Conservation (phyloP, 2,329 filamentous ascomycete genomes). For the Rugonectria rugulosa region DNA sequence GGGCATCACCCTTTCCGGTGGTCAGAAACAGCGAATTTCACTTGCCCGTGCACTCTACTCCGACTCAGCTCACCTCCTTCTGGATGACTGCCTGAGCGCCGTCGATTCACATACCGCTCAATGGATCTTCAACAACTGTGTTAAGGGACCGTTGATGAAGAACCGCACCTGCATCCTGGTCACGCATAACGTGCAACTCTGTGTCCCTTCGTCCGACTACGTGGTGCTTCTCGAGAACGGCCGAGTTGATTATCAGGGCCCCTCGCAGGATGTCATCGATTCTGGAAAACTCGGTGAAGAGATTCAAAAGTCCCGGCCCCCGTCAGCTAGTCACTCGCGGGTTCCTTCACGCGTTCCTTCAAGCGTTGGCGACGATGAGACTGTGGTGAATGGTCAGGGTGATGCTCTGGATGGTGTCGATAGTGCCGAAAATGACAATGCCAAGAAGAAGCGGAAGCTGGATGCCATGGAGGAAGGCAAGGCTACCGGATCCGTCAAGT, state of each 20-base stretch:
- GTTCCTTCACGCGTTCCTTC: conserved; percentile 82
- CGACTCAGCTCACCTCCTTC: conserved; percentile 85
- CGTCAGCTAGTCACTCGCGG: conserved; percentile 74
- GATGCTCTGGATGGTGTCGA: conserved; percentile 55
- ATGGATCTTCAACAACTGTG: conserved; percentile 95
- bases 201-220: conserved; percentile 79
- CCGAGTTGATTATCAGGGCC: conserved; percentile 77
- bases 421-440: conserved; percentile 53
- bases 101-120: conserved; percentile 98
- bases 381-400: conserved; percentile 59
- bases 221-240: conserved; percentile 91
- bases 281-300: conserved; percentile 93
- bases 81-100: conserved; percentile 95
- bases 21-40: conserved; percentile 97
- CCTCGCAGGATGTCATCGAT: conserved; percentile 77
- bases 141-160: conserved; percentile 88
- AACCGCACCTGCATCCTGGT: conserved; percentile 92
- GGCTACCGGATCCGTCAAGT: conserved; percentile 85
- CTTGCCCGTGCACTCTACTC: conserved; percentile 97
- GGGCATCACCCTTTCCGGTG: conserved; percentile 94
- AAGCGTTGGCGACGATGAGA: conserved; percentile 72
- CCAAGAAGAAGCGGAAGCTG: conserved; percentile 54
- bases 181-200: conserved; percentile 93
- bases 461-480: conserved; percentile 77
- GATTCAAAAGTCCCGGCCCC: conserved; percentile 73